Conservation (phyloP, 108 stramenopile species). For the Fragilaria crotonensis region DNA sequence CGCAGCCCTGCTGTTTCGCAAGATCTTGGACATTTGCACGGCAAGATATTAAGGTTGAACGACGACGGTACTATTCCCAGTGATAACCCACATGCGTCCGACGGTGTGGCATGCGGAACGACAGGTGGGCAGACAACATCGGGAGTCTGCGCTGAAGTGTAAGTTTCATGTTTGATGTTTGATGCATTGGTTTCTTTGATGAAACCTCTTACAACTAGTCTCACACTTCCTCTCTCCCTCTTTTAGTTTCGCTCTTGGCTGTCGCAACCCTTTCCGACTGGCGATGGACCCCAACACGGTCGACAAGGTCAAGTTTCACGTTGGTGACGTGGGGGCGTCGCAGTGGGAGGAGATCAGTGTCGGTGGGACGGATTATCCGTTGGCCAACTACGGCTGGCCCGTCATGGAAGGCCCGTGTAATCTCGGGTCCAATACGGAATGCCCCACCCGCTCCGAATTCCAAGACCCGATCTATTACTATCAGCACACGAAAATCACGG, state of each 20-base stretch:
- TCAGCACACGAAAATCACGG: background rate
- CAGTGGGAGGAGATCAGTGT: conserved; percentile 18
- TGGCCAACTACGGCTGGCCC: conserved; percentile 23
- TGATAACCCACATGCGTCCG: conserved; percentile 12
- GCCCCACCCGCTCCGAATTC: background rate
- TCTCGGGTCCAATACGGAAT: background rate
- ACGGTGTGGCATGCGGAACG: conserved; percentile 1
- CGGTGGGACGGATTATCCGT: conserved; percentile 13
- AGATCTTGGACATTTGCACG: background rate
- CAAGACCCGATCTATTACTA: conserved; percentile 18
- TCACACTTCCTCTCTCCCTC: too few relatives aligned
- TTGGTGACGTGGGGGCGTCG: conserved; percentile 9
- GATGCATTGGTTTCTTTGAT: background rate
- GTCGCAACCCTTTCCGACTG: conserved; percentile 13
- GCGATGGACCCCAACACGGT: conserved; percentile 8
- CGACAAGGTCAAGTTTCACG: background rate
- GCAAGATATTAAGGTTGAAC: conserved; percentile 16
- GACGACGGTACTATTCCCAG: conserved; percentile 15
- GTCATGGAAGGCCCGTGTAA: conserved; percentile 8
- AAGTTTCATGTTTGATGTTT: background rate
- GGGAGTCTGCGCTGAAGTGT: background rate
- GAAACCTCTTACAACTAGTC: background rate
- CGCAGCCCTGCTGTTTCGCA: background rate
- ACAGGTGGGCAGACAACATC: too few relatives aligned
- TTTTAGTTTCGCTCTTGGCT: conserved; percentile 11